Evolutionary conservation across 257 asterid genomes (phyloP).

Genomic region (Coffea eugenioides): DNA sequence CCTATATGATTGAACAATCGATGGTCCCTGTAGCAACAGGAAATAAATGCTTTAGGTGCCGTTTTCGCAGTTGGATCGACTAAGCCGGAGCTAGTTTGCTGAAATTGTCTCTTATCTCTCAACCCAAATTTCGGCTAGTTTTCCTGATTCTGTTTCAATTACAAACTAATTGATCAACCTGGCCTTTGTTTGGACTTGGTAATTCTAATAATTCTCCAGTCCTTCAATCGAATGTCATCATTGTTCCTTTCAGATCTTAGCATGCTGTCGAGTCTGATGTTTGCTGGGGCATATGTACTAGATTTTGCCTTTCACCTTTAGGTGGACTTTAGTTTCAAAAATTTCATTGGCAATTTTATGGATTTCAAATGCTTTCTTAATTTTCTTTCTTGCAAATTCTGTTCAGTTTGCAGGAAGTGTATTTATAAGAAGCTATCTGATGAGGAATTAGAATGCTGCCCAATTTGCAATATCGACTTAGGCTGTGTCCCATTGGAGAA

Average conservation of each 20-base stretch:
- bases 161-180: neutral
- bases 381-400: conserved; percentile 20
- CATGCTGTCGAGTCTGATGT: neutral
- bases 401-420: conserved; percentile 90
- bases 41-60: neutral
- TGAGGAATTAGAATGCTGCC: conserved; percentile 88
- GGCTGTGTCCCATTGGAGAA: conserved; percentile 91
- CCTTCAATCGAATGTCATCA: neutral
- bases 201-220: neutral
- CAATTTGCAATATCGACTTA: conserved; percentile 78
- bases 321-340: neutral
- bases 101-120: neutral
- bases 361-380: neutral
- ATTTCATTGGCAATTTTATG: neutral
- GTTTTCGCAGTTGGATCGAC: neutral
- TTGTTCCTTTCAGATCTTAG: neutral
- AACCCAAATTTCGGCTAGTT: neutral
- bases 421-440: conserved; percentile 77
- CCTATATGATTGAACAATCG: conserved; percentile 12
- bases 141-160: neutral
- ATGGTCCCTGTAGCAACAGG: neutral
- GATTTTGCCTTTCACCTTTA: neutral
- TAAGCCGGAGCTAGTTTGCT: neutral
- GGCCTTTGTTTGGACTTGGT: conserved; percentile 2
- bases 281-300: neutral